Evolutionary conservation across 2,329 filamentous ascomycete genomes (phyloP).

Genomic region (Lachnellula cervina): DNA sequence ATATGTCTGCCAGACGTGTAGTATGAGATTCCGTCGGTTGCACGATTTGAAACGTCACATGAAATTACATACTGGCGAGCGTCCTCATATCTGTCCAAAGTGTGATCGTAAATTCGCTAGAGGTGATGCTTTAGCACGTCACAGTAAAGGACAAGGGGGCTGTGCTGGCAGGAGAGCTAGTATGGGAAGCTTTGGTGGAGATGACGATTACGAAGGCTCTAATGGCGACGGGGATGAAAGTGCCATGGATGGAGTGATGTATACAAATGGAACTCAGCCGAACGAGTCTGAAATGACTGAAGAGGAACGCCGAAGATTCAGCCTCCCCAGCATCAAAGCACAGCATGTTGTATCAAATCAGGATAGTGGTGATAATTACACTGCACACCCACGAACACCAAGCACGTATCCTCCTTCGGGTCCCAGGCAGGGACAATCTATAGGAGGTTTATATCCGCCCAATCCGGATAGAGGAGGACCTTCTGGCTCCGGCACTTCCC

Average conservation of each 20-base stretch:
- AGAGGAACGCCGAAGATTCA: slow-evolving; percentile 59
- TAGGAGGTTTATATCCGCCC: slow-evolving; percentile 58
- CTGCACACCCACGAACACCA: slow-evolving; percentile 60
- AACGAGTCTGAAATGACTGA: slow-evolving; percentile 58
- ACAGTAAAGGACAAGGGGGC: slow-evolving; percentile 92
- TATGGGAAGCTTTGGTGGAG: slow-evolving; percentile 74
- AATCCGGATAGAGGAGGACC: slow-evolving; percentile 47
- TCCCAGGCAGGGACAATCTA: slow-evolving; percentile 42
- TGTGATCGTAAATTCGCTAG: slow-evolving; percentile 93
- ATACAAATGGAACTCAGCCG: slow-evolving; percentile 39
- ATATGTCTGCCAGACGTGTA: slow-evolving; percentile 88
- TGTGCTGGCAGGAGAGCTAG: slow-evolving; percentile 89
- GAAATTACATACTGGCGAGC: slow-evolving; percentile 94
- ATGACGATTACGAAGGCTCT: slow-evolving; percentile 63
- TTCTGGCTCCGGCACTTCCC: slow-evolving; percentile 51
- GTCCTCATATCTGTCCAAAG: slow-evolving; percentile 90
- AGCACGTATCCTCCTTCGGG: slow-evolving; percentile 75
- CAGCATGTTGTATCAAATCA: slow-evolving; percentile 56
- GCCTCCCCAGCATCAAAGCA: slow-evolving; percentile 70
- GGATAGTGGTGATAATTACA: slow-evolving; percentile 30
- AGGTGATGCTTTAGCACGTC: slow-evolving; percentile 87
- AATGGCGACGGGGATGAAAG: slow-evolving; percentile 50
- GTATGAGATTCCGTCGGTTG: slow-evolving; percentile 84
- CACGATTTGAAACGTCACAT: slow-evolving; percentile 95
- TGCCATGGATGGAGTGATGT: slow-evolving; percentile 52